These are phyloP conservation scores for Clitopilus hobsonii DNA, from an alignment of 768 basidiomycete species.

Conservation along the genomic window DNA sequence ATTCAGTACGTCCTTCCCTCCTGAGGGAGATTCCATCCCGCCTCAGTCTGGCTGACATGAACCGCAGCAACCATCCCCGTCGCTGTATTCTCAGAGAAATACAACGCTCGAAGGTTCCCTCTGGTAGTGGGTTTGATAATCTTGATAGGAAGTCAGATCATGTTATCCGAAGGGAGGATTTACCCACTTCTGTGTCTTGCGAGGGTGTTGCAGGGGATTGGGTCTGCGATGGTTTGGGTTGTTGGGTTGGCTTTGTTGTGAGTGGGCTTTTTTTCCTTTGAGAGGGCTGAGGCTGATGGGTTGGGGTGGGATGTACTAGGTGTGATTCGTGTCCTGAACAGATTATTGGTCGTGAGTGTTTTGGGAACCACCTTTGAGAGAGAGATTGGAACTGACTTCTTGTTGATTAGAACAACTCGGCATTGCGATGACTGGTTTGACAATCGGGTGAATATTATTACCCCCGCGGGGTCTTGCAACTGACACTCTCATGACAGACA, in stretches of 20 bases:
- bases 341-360: slow-evolving; percentile 42
- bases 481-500: slow-evolving; percentile 28
- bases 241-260: slow-evolving; percentile 59
- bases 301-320: no score
- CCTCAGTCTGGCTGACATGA: neutral
- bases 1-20: slow-evolving; percentile 38
- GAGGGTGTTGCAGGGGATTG: slow-evolving; percentile 54
- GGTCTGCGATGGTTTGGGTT: slow-evolving; percentile 59
- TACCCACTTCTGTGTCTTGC: slow-evolving; percentile 56
- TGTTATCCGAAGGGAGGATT: slow-evolving; percentile 59
- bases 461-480: no score
- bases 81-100: slow-evolving; percentile 50
- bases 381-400: neutral
- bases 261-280: slow-evolving; percentile 5
- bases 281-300: no score
- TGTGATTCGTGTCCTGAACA: slow-evolving; percentile 51
- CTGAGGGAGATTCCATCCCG: neutral
- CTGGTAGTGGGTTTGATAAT: slow-evolving; percentile 45
- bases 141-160: slow-evolving; percentile 49
- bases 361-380: neutral
- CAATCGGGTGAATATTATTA: slow-evolving; percentile 51
- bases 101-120: slow-evolving; percentile 40
- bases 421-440: slow-evolving; percentile 52
- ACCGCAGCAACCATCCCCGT: slow-evolving; percentile 50
- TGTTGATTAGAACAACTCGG: slow-evolving; percentile 51